phyloP scores from a whole-genome alignment of 495 filamentous ascomycete genomes.

The Trichoderma gamsii region DNA sequence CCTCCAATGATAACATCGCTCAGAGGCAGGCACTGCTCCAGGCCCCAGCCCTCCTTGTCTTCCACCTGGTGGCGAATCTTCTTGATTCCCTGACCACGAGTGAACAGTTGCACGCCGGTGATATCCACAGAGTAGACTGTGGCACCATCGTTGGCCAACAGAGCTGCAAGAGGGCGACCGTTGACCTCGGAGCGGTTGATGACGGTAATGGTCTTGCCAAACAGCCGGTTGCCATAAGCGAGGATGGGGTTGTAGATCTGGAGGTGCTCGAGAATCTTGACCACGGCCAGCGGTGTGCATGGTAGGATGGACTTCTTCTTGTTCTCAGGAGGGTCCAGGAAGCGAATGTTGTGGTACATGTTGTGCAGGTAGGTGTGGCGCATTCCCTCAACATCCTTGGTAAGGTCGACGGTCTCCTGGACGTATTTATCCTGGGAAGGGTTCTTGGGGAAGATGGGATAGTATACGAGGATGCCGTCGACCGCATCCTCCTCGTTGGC shows the following conservation, averaged over 20 bases:
- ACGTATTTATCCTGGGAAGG: constrained; percentile 83
- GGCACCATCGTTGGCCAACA: constrained; percentile 93
- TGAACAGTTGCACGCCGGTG: constrained; percentile 86
- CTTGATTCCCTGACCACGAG: constrained; percentile 75
- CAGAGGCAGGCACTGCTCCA: constrained; percentile 74
- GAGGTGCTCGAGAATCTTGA: constrained; percentile 94
- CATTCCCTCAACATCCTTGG: constrained; percentile 94
- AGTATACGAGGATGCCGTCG: constrained; percentile 96
- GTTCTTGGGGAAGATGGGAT: constrained; percentile 78
- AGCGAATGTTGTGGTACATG: constrained; percentile 98
- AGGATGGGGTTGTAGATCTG: constrained; percentile 95
- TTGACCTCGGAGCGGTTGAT: constrained; percentile 96
- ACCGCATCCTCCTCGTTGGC: constrained; percentile 74
- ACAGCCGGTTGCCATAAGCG: constrained; percentile 86
- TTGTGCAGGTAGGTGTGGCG: constrained; percentile 94
- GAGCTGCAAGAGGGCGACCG: constrained; percentile 84
- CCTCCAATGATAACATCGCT: constrained; percentile 93
- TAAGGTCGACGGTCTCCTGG: constrained; percentile 83
- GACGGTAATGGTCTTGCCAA: constrained; percentile 85
- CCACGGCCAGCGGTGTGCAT: constrained; percentile 88
- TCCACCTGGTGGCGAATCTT: constrained; percentile 76
- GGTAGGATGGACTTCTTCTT: constrained; percentile 84
- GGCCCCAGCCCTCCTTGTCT: constrained; percentile 64
- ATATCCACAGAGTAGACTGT: constrained; percentile 92
- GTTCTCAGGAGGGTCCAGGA: constrained; percentile 70